Base-by-base conservation (phyloP, 169 alveolate genomes). In the Sarcocystis neurona region DNA sequence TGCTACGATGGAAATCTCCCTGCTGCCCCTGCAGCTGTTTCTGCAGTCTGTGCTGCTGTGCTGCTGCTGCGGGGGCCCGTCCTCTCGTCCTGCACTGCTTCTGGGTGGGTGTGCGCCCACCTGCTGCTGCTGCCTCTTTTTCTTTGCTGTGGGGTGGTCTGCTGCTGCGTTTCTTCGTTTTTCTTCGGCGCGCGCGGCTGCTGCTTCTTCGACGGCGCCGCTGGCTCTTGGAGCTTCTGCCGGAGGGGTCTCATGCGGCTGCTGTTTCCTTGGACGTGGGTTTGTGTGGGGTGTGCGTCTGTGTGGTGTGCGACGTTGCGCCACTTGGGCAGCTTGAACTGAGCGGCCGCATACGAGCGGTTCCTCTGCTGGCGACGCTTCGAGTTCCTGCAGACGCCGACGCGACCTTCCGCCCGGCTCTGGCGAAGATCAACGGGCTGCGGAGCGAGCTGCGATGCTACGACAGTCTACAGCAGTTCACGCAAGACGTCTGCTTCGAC, bases 351-450 rank as follows among this genome's bases (percentile, higher is more conserved):
- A 79, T 92, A n/a, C 50, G 56, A 74, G 94, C 85, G 74, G 91
- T 87, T 0, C 66, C 90, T 6, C 70, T 92, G 60, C 58, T 85
- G 50, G 94, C 93, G 30, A 72, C 91, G 15, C 60, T 92, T 27
- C 23, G n/a, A 47, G 91, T 84, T 23, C 93, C 85, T 34, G 87
- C 84, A 15, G 79, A 75, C 37, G 89, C 89, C 5, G 47, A 78
- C n/a, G 41, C 63, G n/a, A n/a, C 30, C 48, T 92, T 85, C 86
- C 68, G 4, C 27, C 84, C 88, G 37, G 94, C 88, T 18, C 47
- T 68, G 12, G 46, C 56, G 27, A 44, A 90, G 41, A 92, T 92
- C 44, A 92, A 92, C 48, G 94, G 94, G 2, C 48, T 92, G 23
- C 92, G 79, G 60, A 74, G 91, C 34, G 60, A 48, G 34, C 77